Evolutionary conservation across 805 yeast species (phyloP), one percentile per base, ranked within the genome.

Genomic region (Candida koratica): DNA sequence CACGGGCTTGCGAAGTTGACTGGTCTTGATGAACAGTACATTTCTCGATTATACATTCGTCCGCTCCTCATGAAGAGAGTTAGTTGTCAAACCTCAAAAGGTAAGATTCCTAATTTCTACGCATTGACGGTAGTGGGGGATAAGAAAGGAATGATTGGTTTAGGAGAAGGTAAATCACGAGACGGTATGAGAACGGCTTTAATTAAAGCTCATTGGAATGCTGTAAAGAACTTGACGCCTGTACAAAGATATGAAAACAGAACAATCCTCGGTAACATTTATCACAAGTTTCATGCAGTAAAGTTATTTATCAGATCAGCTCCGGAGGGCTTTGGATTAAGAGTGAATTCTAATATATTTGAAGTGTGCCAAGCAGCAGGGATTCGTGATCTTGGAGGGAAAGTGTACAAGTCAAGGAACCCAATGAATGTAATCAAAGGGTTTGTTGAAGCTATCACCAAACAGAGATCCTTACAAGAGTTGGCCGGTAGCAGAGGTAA

Each of bases 341-440:
- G 97, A 51, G 96, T 88, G 30, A 89, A 89, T 64, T 94, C 85
- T 47, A 77, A 82, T 58, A 80, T 93, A 45, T 87, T 81, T 52
- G 96, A 88, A 64, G 78, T 93, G 40, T 89, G 97, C 60, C 84
- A 83, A 56, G 79, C 88, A 41, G 95, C 89, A 1, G 98, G 98
- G 44, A 87, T 93, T 59, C 84, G 83, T 60, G 98, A 93, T 63
- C 67, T 93, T 52, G 77, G 88, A 51, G 96, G 94, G 4, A 90
- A 90, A 56, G 84, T 90, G 32, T 86, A 84, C 69, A 82, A 88
- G 53, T 85, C 96, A 24, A 78, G 97, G 70, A 93, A 90, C 65
- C 82, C 83, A 34, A 87, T 93, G 95, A 89, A 89, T 61, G 94
- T 89, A 32, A 86, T 86, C 39, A 88, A 89, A 66, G 93, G 90